Percentiles rank a stretch among this genome's conserved stretches.
Evolutionary conservation across 2,329 filamentous ascomycete genomes (phyloP).

Genomic region (Colletotrichum incanum): DNA sequence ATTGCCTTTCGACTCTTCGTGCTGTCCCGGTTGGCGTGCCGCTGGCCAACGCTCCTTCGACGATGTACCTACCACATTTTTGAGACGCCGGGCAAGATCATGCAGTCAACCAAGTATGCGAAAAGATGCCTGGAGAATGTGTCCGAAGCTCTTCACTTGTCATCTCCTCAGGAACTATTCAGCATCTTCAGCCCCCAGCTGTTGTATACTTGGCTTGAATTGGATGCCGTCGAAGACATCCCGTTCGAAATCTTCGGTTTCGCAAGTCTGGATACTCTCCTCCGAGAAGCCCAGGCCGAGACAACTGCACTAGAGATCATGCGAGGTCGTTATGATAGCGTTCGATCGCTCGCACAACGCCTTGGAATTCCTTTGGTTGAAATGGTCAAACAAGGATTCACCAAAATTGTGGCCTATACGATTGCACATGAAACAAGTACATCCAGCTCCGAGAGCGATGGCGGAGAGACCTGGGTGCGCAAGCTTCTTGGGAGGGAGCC

Average conservation of each 20-base stretch:
- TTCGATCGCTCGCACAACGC: conserved; percentile 71
- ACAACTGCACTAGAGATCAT: conserved; percentile 86
- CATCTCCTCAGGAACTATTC: conserved; percentile 81
- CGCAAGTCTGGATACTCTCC: conserved; percentile 75
- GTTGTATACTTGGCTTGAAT: conserved; percentile 90
- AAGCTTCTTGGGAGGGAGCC: conserved; percentile 77
- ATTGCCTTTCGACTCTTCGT: conserved; percentile 87
- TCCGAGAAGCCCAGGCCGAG: conserved; percentile 82
- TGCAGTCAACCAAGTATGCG: conserved; percentile 78
- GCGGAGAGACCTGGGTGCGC: conserved; percentile 77
- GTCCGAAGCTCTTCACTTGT: conserved; percentile 75
- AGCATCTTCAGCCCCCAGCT: conserved; percentile 89
- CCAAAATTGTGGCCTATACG: conserved; percentile 86
- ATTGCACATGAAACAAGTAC: conserved; percentile 81
- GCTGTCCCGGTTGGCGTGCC: conserved; percentile 82
- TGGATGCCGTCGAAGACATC: conserved; percentile 77
- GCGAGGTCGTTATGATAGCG: conserved; percentile 78
- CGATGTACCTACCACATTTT: conserved; percentile 95
- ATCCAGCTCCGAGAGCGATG: conserved; percentile 60
- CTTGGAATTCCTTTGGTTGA: conserved; percentile 69
- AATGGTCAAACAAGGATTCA: conserved; percentile 79
- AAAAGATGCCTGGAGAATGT: conserved; percentile 79
- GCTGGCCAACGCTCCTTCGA: conserved; percentile 89
- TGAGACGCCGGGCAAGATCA: conserved; percentile 85
- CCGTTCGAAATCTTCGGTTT: conserved; percentile 92